These are phyloP conservation scores for Alternaria infectoria DNA, from an alignment of 2,329 filamentous ascomycete genomes.

Conservation along the genomic window DNA sequence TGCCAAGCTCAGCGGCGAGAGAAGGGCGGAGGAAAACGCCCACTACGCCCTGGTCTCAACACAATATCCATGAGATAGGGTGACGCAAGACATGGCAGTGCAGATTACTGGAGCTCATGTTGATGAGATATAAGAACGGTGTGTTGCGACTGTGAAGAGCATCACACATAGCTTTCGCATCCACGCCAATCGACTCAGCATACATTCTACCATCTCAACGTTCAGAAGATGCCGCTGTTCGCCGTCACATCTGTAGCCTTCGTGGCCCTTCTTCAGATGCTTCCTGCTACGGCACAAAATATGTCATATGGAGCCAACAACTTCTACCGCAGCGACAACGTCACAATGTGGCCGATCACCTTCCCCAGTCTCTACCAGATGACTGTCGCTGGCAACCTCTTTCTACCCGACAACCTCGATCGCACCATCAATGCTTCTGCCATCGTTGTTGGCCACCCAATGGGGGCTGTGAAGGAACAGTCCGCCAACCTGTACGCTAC, in stretches of 20 bases:
- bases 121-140: background rate
- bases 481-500: slow-evolving; percentile 42
- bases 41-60: background rate
- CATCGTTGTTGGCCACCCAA: slow-evolving; percentile 37
- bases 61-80: background rate
- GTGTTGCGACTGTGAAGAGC: background rate
- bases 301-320: slow-evolving; percentile 20
- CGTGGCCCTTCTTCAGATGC: background rate
- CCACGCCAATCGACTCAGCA: background rate
- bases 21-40: background rate
- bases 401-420: slow-evolving; percentile 3
- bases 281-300: slow-evolving; percentile 15
- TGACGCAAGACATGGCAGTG: background rate
- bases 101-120: background rate
- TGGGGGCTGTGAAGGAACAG: slow-evolving; percentile 42
- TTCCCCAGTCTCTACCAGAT: slow-evolving; percentile 14
- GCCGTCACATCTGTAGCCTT: background rate
- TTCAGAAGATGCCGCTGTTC: background rate
- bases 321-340: slow-evolving; percentile 19
- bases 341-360: slow-evolving; percentile 14
- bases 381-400: slow-evolving; percentile 18
- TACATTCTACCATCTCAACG: background rate
- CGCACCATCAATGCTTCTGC: slow-evolving; percentile 15
- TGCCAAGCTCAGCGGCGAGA: background rate
- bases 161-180: background rate